A percentile compares a stretch with the other conserved stretches of the same genome.
These are phyloP conservation scores for Sporothrix schenckii DNA, from an alignment of 2,329 filamentous ascomycete genomes.

Conservation along the genomic window DNA sequence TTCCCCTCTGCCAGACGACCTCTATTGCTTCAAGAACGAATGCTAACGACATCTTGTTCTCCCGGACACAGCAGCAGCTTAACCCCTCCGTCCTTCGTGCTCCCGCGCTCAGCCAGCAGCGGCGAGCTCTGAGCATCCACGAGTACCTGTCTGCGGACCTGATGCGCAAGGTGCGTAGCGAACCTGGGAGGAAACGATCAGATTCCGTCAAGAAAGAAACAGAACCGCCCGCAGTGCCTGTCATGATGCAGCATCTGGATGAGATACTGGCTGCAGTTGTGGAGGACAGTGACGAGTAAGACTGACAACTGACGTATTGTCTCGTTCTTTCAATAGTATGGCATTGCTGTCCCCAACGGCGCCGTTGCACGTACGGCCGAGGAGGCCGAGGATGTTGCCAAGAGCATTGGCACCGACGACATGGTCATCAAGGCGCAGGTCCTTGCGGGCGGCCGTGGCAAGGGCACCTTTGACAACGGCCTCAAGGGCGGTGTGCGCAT, in stretches of 20 bases:
- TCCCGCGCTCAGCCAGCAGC: constrained; percentile 71
- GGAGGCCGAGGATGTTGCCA: constrained; percentile 90
- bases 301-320: not conserved
- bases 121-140: constrained; percentile 91
- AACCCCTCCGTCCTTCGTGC: constrained; percentile 56
- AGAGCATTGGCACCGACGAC: constrained; percentile 88
- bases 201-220: not conserved
- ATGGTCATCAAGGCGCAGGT: constrained; percentile 99
- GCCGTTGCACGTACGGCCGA: constrained; percentile 78
- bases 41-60: not conserved
- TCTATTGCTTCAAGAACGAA: too few species aligned
- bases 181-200: not conserved
- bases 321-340: constrained; percentile 65
- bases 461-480: constrained; percentile 96
- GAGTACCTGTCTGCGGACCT: constrained; percentile 96
- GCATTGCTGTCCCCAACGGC: constrained; percentile 88
- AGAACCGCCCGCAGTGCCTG: not conserved
- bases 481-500: constrained; percentile 98
- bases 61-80: constrained; percentile 44
- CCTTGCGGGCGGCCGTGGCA: constrained; percentile 94
- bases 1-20: not conserved
- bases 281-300: too few species aligned
- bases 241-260: too few species aligned
- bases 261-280: not conserved
- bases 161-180: constrained; percentile 65